Evolutionary conservation across 2,329 filamentous ascomycete genomes (phyloP).

Genomic region (Chaetomium sp.): DNA sequence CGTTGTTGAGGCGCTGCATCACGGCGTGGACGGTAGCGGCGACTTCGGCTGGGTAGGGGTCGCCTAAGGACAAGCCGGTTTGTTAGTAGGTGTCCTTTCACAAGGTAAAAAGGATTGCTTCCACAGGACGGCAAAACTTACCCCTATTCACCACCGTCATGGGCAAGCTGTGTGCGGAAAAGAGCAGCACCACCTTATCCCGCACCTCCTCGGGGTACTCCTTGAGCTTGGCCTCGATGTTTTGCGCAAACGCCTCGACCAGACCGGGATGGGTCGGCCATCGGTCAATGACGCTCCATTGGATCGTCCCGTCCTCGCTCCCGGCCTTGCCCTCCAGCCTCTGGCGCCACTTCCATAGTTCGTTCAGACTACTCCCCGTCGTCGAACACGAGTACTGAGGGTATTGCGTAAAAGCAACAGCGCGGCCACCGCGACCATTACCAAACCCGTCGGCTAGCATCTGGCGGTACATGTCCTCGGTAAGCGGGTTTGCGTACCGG

Average conservation of each 20-base stretch:
- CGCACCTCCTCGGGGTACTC: conserved; percentile 79
- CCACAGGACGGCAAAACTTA: conserved; percentile 27
- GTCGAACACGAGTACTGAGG: conserved; percentile 98
- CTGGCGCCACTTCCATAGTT: conserved; percentile 95
- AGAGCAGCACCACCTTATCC: conserved; percentile 77
- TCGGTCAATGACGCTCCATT: conserved; percentile 96
- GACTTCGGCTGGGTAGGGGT: conserved; percentile 92
- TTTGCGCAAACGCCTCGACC: conserved; percentile 85
- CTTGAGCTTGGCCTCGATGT: conserved; percentile 78
- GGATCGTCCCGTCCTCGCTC: conserved; percentile 61
- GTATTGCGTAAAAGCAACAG: conserved; percentile 96
- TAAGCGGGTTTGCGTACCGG: conserved; percentile 87
- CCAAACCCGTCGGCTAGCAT: conserved; percentile 87
- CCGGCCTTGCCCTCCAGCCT: conserved; percentile 69
- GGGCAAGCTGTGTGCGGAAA: conserved; percentile 90
- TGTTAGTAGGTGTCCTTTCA: conserved; percentile 25
- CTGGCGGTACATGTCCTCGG: conserved; percentile 84
- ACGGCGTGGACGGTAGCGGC: conserved; percentile 93
- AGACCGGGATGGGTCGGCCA: conserved; percentile 92
- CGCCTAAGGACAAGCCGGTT: conserved; percentile 46
- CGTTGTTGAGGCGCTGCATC: conserved; percentile 84
- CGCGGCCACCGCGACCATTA: conserved; percentile 79
- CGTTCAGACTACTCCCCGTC: conserved; percentile 91
- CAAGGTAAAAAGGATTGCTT: background rate
- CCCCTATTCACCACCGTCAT: conserved; percentile 96